Base-by-base conservation (phyloP, 805 yeast genomes). In the Saturnispora silvae region DNA sequence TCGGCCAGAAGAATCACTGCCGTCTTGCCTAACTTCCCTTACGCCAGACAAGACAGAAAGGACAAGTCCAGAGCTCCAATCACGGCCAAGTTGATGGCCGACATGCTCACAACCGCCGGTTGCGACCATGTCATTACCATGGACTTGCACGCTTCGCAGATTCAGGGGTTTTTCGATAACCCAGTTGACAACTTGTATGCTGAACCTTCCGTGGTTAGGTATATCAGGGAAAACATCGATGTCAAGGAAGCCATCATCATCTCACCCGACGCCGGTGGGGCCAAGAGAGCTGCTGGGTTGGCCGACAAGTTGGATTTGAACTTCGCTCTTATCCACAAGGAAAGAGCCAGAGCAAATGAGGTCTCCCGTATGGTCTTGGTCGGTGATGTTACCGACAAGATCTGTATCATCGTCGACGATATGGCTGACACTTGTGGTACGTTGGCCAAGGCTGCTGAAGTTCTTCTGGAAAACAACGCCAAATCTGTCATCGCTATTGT, bases 351-450 rank as follows among this genome's bases (percentile, higher is more conserved):
- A 45, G 92, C 92, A 20, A 82, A 82, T 53, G 92, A 81, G 54
- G 87, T 82, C 27, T 75, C 83, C 29, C 68, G 81, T 54, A 82
- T 82, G 94, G 87, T 81, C 17, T 65, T 82, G 36, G 94, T 82
- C 35, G 94, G 94, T 52, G 92, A 82, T 61, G 94, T 82, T 26
- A 62, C 77, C 3, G 78, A 72, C 42, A 81, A 81, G 57, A 67
- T 75, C 34, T 82, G 92, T 63, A 65, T 82, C 38, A 72, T 82
- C 48, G 83, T 82, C 31, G 94, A 82, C 60, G 94, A 82, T 57
- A 82, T 82, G 86, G 92, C 92, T 32, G 94, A 82, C 56, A 82
- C 94, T 16, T 82, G 94, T 62, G 94, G 92, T 44, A 82, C 94
- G 15, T 62, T 82, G 45, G 82, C 79, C 37, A 82, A 81, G 59